Evolutionary conservation across 345 rosid species (phyloP).

Genomic region (Lepidium aucheri): DNA sequence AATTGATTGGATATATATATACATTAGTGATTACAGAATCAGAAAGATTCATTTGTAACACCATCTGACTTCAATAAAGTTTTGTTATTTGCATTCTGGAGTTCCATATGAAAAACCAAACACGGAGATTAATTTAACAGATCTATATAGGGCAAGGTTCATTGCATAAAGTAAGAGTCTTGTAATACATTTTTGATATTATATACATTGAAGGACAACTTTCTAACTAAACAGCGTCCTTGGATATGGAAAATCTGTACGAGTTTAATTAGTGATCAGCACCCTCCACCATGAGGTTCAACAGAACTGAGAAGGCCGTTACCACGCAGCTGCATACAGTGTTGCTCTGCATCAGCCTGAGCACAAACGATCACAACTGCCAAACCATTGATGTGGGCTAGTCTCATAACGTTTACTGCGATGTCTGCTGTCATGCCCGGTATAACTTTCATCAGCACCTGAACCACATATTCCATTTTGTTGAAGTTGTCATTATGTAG

Average conservation of each 20-base stretch:
- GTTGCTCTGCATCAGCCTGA: constrained; percentile 92
- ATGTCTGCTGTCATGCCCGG: constrained; percentile 91
- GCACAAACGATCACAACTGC: constrained; percentile 85
- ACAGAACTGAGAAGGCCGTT: constrained; percentile 90
- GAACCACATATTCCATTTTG: constrained; percentile 87
- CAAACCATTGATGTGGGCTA: constrained; percentile 83
- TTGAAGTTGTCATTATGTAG: constrained; percentile 90
- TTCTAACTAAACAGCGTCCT: constrained; percentile 1
- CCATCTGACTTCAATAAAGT: constrained; percentile 9
- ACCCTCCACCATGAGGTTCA: constrained; percentile 87
- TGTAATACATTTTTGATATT: constrained; percentile 16
- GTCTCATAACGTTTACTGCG: constrained; percentile 95
- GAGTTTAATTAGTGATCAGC: constrained; percentile 34
- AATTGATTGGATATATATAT: constrained; percentile 5
- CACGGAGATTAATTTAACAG: not conserved
- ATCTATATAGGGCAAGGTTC: constrained; percentile 1
- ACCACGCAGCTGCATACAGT: constrained; percentile 91
- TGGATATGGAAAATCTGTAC: constrained; percentile 1
- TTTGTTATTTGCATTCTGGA: constrained; percentile 5
- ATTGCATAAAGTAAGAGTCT: constrained; percentile 22
- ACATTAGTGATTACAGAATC: not conserved
- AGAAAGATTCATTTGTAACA: constrained; percentile 8
- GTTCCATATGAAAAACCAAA: not conserved
- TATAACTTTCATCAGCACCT: constrained; percentile 95
- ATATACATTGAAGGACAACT: constrained; percentile 13